Percentiles rank a stretch among this genome's conserved stretches.
Evolutionary conservation across 2,329 filamentous ascomycete species (phyloP).

Genomic region (Plectosphaerella sp.): DNA sequence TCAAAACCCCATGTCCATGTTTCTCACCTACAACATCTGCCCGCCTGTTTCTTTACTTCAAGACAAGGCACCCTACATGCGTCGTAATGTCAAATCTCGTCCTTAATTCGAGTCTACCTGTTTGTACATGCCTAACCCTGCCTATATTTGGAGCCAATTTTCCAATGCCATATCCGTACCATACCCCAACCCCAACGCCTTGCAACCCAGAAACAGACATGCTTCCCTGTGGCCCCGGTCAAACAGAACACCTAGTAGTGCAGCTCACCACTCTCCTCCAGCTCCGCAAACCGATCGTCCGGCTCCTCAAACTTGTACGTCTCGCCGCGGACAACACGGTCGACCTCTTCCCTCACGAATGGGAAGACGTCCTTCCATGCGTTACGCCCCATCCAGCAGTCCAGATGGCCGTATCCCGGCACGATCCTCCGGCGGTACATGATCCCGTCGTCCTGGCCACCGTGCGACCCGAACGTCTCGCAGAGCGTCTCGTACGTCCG

Average conservation of each 20-base stretch:
- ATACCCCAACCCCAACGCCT: not conserved
- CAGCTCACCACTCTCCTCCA: constrained; percentile 36
- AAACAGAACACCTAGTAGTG: constrained; percentile 20
- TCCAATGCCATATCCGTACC: not conserved
- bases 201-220: too few species aligned
- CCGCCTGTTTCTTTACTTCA: too few species aligned
- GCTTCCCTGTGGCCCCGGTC: not conserved
- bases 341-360: constrained; percentile 48
- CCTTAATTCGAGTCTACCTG: too few species aligned
- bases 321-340: constrained; percentile 42
- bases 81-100: too few species aligned
- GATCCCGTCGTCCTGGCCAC: constrained; percentile 7
- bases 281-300: constrained; percentile 32
- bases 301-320: constrained; percentile 38
- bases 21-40: too few species aligned
- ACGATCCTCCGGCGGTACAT: constrained; percentile 47
- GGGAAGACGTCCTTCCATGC: constrained; percentile 58
- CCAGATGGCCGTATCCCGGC: constrained; percentile 55
- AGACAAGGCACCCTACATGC: too few species aligned
- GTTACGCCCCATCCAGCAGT: constrained; percentile 58
- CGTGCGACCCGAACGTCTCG: constrained; percentile 41
- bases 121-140: too few species aligned
- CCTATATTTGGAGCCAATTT: too few species aligned
- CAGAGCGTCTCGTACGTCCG: constrained; percentile 48
- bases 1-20: too few species aligned